Evolutionary conservation across 1,284 basidiomycete species (phyloP).

Genomic region (Chalciporus sp.): DNA sequence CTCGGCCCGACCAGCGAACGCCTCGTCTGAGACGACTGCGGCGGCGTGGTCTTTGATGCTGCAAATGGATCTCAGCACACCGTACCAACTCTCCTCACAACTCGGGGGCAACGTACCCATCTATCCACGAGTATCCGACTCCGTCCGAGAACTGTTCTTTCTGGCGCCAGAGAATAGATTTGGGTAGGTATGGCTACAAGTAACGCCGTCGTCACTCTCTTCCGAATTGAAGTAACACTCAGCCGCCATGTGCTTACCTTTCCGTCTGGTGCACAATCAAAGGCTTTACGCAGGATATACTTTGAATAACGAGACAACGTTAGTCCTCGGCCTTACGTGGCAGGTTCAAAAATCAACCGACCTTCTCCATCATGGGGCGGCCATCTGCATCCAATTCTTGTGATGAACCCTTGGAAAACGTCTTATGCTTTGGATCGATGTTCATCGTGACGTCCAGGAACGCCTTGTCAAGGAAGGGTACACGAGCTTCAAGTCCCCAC

Average conservation of each 20-base stretch:
- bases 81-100: neutral
- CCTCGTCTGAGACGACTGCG: slow-evolving; percentile 77
- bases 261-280: slow-evolving; percentile 86
- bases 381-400: slow-evolving; percentile 87
- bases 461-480: slow-evolving; percentile 97
- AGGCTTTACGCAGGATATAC: slow-evolving; percentile 98
- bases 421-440: slow-evolving; percentile 86
- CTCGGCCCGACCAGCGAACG: slow-evolving; percentile 73
- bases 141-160: slow-evolving; percentile 99
- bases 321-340: slow-evolving; percentile 7
- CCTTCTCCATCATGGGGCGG: slow-evolving; percentile 92
- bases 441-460: slow-evolving; percentile 97
- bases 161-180: slow-evolving; percentile 96
- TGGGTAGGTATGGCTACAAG: slow-evolving; percentile 86
- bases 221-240: neutral
- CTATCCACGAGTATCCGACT: slow-evolving; percentile 99
- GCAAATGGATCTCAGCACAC: slow-evolving; percentile 7
- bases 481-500: slow-evolving; percentile 98
- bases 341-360: slow-evolving; percentile 30
- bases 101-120: slow-evolving; percentile 66
- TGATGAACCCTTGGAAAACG: slow-evolving; percentile 82
- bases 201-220: neutral
- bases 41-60: slow-evolving; percentile 93
- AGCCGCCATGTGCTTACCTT: slow-evolving; percentile 52
- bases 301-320: slow-evolving; percentile 31